Base-by-base conservation (phyloP, 805 yeast species). In the Ogataea degrootiae region DNA sequence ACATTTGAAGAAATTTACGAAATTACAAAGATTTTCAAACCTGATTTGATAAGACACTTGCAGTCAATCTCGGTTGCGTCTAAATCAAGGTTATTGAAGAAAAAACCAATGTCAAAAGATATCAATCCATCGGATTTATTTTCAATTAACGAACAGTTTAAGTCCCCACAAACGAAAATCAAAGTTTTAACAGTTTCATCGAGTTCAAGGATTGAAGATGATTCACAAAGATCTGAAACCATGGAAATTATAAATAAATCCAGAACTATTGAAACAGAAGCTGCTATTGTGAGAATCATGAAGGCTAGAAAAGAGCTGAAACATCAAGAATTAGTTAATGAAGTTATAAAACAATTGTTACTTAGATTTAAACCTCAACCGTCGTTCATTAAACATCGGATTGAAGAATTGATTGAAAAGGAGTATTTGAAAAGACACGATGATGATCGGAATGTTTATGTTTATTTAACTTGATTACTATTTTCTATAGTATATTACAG, bases 231-330 rank as follows among this genome's bases (percentile, higher is more conserved):
- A 11, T 67, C 68, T 16, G 74, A 74, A 45, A 83, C 87, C 0
- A 67, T 82, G 61, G 74, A 74, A n/a, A 67, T 72, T 35, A 71
- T 88, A 31, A 74, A 75, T 37, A 83, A 78, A 54, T 80, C 88
- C 5, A 73, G 96, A 48, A 74, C 79, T 49, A 73, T 75, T 46
- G 87, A 83, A 58, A 71, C 85, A 2, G 94, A 87, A 60, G 96
- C 97, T 1, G 94, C 95, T 0, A 77, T 90, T 47, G 96, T 90
- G 5, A 74, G 97, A 44, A 80, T 84, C n/a, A 83, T 90, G 92
- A 90, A 90, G 67, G 75, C 87, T 1, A 70, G 90, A 34, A 83
- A 81, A 55, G 66, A 73, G 0, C 55, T 84, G 46, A 70, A 64
- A 23, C 92, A 86, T 60, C 81, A 80, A 54, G 83, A 83, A 37